These are phyloP conservation scores for Bipolaris sorokiniana DNA, from an alignment of 2,329 filamentous ascomycete species.

Conservation along the genomic window DNA sequence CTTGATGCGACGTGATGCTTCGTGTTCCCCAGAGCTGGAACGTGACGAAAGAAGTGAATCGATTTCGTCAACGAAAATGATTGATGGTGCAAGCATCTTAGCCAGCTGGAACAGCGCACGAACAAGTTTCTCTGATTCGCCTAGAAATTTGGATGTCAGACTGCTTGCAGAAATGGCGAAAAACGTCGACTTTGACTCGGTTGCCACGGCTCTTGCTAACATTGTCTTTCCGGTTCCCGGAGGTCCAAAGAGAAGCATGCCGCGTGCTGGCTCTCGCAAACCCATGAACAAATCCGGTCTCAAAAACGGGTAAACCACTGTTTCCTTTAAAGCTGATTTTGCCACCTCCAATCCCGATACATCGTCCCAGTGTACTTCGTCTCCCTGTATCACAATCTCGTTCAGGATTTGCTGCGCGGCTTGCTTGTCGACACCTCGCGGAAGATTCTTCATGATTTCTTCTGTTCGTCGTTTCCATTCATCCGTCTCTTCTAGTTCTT, in stretches of 20 bases:
- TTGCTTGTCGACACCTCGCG: constrained; percentile 78
- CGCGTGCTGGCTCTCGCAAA: constrained; percentile 87
- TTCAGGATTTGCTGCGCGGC: constrained; percentile 93
- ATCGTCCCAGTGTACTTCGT: constrained; percentile 93
- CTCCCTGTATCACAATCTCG: constrained; percentile 91
- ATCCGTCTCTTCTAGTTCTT: constrained; percentile 37
- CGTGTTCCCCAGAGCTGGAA: constrained; percentile 80
- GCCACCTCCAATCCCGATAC: constrained; percentile 89
- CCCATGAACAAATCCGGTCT: constrained; percentile 96
- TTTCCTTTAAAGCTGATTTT: constrained; percentile 90
- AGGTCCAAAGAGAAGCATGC: constrained; percentile 95
- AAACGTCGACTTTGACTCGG: constrained; percentile 92
- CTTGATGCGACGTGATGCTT: constrained; percentile 92
- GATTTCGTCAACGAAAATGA: constrained; percentile 99
- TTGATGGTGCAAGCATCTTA: constrained; percentile 85
- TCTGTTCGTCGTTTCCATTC: constrained; percentile 45
- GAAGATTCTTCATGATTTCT: constrained; percentile 74
- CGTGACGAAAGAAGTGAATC: constrained; percentile 88
- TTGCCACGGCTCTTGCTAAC: constrained; percentile 92
- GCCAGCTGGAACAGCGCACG: constrained; percentile 89
- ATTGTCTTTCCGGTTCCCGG: constrained; percentile 99
- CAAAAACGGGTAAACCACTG: constrained; percentile 95
- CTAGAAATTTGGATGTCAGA: constrained; percentile 92
- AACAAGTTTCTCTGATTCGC: constrained; percentile 95
- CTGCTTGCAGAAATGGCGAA: constrained; percentile 97